Evolutionary conservation across 805 yeast species (phyloP).

Genomic region (Lipomyces spencermartinsiae): DNA sequence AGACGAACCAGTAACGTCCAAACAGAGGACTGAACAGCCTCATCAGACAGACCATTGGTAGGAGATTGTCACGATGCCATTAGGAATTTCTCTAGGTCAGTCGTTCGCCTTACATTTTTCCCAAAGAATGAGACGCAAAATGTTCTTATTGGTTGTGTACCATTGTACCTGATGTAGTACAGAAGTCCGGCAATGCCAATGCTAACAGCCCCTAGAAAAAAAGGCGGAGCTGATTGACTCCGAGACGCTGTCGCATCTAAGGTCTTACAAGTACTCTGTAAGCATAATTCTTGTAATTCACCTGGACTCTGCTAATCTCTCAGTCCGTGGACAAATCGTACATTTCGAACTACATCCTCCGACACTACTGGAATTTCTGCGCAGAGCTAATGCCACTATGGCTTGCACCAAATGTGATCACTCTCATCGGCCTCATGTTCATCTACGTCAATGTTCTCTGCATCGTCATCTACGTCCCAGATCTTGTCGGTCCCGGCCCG

Average conservation of each 20-base stretch:
- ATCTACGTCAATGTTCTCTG: conserved; percentile 65
- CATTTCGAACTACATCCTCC: conserved; percentile 74
- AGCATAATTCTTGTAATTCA: conserved; percentile 24
- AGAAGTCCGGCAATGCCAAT: too few species aligned
- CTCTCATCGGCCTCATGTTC: conserved; percentile 78
- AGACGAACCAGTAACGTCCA: not conserved
- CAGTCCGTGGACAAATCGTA: conserved; percentile 79
- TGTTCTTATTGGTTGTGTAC: not conserved
- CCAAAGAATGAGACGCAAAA: not conserved
- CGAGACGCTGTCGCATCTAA: conserved; percentile 40
- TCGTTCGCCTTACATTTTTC: not conserved
- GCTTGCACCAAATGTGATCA: conserved; percentile 95
- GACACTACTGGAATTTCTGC: conserved; percentile 84
- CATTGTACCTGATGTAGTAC: too few species aligned
- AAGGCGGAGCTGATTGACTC: conserved; percentile 33
- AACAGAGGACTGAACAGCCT: not conserved
- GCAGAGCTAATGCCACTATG: conserved; percentile 81
- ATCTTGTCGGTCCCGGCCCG: conserved; percentile 64
- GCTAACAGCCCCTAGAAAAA: conserved; percentile 7
- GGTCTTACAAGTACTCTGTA: conserved; percentile 43
- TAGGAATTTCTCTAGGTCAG: not conserved
- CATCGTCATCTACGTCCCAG: conserved; percentile 76
- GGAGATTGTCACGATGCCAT: not conserved
- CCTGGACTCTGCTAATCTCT: conserved; percentile 26
- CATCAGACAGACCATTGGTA: not conserved